Percentiles rank a stretch among this genome's conserved stretches.
Evolutionary conservation across 345 rosid genomes (phyloP).

Genomic region (Draba incana): DNA sequence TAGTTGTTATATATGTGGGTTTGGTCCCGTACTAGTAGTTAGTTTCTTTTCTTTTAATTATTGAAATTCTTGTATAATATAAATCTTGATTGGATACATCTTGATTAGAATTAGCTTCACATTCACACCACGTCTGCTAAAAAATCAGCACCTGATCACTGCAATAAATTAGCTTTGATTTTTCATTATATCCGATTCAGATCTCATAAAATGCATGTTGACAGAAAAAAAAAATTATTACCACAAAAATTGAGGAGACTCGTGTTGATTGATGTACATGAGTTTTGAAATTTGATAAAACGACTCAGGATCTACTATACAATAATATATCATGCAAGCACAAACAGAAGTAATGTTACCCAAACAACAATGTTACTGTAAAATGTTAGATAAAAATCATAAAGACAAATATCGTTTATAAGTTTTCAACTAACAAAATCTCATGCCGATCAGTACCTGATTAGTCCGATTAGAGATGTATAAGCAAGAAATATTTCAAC

Average conservation of each 20-base stretch:
- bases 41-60: neutral
- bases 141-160: neutral
- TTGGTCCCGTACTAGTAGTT: constrained; percentile 4
- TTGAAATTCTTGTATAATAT: neutral
- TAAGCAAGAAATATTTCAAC: neutral
- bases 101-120: neutral
- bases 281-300: neutral
- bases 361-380: neutral
- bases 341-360: neutral
- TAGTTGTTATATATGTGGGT: constrained; percentile 38
- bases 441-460: constrained; percentile 5
- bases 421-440: neutral
- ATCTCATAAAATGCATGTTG: too few relatives aligned
- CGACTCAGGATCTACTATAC: neutral
- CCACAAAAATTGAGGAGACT: too few relatives aligned
- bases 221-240: too few relatives aligned
- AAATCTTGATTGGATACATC: neutral
- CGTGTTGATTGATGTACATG: neutral
- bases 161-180: neutral
- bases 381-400: too few relatives aligned
- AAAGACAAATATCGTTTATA: too few relatives aligned
- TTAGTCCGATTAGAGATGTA: neutral
- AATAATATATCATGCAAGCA: neutral
- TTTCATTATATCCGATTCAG: neutral
- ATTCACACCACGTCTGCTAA: too few relatives aligned